These are phyloP conservation scores for Alectoria sarmentosa DNA, from an alignment of 495 filamentous ascomycete species.

Conservation along the genomic window DNA sequence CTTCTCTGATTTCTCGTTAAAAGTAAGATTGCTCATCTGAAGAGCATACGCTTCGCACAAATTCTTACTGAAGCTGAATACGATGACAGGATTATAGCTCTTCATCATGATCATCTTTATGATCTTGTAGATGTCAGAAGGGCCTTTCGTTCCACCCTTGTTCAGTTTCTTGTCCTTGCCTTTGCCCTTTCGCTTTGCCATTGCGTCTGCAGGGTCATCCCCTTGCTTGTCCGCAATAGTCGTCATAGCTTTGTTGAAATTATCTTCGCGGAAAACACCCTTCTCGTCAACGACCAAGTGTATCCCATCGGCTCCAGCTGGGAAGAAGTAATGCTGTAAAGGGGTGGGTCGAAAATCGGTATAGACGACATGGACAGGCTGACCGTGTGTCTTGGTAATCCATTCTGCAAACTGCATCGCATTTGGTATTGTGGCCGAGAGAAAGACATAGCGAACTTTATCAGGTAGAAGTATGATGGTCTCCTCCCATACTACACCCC, in stretches of 20 bases:
- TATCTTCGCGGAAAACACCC: conserved; percentile 87
- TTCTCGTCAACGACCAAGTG: conserved; percentile 95
- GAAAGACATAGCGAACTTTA: conserved; percentile 96
- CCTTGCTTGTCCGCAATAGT: conserved; percentile 82
- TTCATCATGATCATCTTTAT: conserved; percentile 97
- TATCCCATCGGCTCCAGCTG: conserved; percentile 86
- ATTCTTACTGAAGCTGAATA: conserved; percentile 98
- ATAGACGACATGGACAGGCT: conserved; percentile 97
- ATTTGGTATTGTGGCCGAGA: conserved; percentile 98
- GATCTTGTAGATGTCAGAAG: conserved; percentile 90
- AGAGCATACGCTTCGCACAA: conserved; percentile 86
- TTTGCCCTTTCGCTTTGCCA: conserved; percentile 71
- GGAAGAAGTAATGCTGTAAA: conserved; percentile 96
- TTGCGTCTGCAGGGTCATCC: conserved; percentile 68
- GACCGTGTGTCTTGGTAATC: conserved; percentile 93
- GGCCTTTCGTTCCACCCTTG: conserved; percentile 69
- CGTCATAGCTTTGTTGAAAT: conserved; percentile 93
- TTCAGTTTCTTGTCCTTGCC: conserved; percentile 87
- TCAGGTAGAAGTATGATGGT: conserved; percentile 96
- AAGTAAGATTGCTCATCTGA: conserved; percentile 76
- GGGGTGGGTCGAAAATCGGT: conserved; percentile 97
- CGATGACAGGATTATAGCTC: conserved; percentile 93
- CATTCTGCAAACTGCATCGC: conserved; percentile 99
- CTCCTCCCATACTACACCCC: conserved; percentile 98
- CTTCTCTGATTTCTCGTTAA: conserved; percentile 96